Percentiles rank a stretch among this genome's conserved stretches.
Conservation (phyloP, 352 stramenopile species). For the Pythium scleroteichum region DNA sequence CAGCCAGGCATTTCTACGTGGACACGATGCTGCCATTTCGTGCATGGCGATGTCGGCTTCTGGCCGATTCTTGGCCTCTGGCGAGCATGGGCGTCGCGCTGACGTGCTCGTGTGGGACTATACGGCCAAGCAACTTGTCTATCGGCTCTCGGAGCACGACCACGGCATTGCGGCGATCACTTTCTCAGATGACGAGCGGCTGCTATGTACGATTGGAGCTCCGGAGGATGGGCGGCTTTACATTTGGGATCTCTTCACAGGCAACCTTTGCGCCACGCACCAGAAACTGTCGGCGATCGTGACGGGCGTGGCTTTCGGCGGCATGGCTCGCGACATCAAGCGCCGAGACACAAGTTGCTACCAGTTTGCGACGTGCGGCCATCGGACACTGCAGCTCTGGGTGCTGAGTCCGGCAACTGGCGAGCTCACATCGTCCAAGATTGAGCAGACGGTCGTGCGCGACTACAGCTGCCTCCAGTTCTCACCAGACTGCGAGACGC, state of each 20-base stretch:
- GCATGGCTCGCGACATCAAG: conserved; percentile 90
- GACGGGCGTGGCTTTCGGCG: conserved; percentile 72
- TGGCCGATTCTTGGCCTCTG: conserved; percentile 83
- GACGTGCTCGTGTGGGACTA: conserved; percentile 93
- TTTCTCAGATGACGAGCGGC: conserved; percentile 91
- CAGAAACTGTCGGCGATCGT: conserved; percentile 67
- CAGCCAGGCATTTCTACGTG: conserved; percentile 82
- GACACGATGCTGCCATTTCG: conserved; percentile 81
- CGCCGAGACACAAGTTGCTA: conserved; percentile 85
- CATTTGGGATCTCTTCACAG: conserved; percentile 89
- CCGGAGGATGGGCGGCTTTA: conserved; percentile 85
- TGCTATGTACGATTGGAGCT: conserved; percentile 81
- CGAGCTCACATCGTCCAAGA: conserved; percentile 65
- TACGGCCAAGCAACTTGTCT: conserved; percentile 56
- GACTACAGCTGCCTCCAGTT: conserved; percentile 89
- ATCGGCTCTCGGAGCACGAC: conserved; percentile 91
- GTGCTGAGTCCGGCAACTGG: conserved; percentile 83
- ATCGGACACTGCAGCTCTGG: conserved; percentile 83
- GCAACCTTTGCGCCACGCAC: conserved; percentile 85
- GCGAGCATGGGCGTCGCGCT: conserved; percentile 72
- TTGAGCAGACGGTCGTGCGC: conserved; percentile 73
- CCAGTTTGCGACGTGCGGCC: conserved; percentile 85
- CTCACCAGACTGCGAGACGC: conserved; percentile 71
- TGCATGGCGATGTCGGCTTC: conserved; percentile 79
- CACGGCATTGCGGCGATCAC: conserved; percentile 79